Conservation (phyloP, 208 protist species). For the Trypanosoma vivax region DNA sequence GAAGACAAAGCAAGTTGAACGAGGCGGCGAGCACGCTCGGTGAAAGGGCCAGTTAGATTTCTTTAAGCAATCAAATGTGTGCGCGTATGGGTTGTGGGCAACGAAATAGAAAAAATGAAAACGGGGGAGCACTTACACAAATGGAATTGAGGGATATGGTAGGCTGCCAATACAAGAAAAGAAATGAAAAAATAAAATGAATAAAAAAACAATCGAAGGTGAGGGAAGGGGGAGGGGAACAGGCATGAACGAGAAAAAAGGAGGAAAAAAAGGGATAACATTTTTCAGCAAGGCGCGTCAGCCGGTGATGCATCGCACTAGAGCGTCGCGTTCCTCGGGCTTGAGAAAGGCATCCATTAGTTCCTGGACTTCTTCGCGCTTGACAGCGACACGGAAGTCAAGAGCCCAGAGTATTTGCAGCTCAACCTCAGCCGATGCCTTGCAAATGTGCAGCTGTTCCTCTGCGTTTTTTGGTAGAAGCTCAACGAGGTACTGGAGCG, state of each 20-base stretch:
- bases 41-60: too few species aligned
- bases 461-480: conserved; percentile 31
- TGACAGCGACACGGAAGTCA: conserved; percentile 49
- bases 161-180: not conserved
- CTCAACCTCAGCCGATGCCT: conserved; percentile 23
- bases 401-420: conserved; percentile 24
- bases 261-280: conserved; percentile 5
- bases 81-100: too few species aligned
- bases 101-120: too few species aligned
- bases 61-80: too few species aligned
- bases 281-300: too few species aligned
- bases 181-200: conserved; percentile 9
- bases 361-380: conserved; percentile 19
- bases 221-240: not conserved
- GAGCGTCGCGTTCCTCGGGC: conserved; percentile 25
- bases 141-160: too few species aligned
- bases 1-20: too few species aligned
- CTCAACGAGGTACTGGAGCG: conserved; percentile 40
- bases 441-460: conserved; percentile 12
- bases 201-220: conserved; percentile 9
- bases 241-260: not conserved
- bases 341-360: conserved; percentile 56
- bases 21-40: too few species aligned
- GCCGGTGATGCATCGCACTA: conserved; percentile 13
- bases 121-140: too few species aligned